Base-by-base conservation (phyloP, 805 yeast species). In the Pichia sporocuriosa region DNA sequence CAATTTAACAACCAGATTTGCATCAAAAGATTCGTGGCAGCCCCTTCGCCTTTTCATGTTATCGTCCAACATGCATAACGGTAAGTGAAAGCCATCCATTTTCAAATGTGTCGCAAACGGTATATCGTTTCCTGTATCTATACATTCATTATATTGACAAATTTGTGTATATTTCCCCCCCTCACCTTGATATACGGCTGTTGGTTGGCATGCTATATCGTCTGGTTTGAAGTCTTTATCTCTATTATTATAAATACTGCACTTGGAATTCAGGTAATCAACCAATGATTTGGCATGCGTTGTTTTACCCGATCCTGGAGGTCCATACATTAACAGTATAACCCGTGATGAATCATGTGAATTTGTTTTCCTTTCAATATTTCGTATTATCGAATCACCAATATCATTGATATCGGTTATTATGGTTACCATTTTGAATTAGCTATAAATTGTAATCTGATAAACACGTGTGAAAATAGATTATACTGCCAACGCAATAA, bases 301-400 rank as follows among this genome's bases (percentile, higher is more conserved):
- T 4, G 89, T 73, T 57, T 86, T 86, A 0, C 96, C 96, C 1
- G 89, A 77, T 6, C 96, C 96, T 2, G 96, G 95, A 0, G 79
- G 70, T 1, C 95, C 96, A 3, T 80, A 78, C 11, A 87, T 53
- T 0, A 82, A 63, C 9, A 87, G 65, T 15, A 81, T 45, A 2
- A 77, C 57, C 48, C 89, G 16, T 7, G 32, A 17, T 17, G 17
- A 8, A 17, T 30, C 22, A 30, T 17, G 16, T 2, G 8, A 10
- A 9, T 17, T 19, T 30, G 16, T 17, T n/a, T 30, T 13, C 9
- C n/a, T n/a, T n/a, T 13, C 22, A 9, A 30, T 5, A 9, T 30
- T 16, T 9, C 22, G 22, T 30, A 30, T 11, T 17, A 30, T 11
- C 9, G 7, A 12, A 30, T 30, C 32, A 16, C 32, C 23, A 17